phyloP scores from a whole-genome alignment of 2,329 filamentous ascomycete species.

The Tolypocladium nubicola region DNA sequence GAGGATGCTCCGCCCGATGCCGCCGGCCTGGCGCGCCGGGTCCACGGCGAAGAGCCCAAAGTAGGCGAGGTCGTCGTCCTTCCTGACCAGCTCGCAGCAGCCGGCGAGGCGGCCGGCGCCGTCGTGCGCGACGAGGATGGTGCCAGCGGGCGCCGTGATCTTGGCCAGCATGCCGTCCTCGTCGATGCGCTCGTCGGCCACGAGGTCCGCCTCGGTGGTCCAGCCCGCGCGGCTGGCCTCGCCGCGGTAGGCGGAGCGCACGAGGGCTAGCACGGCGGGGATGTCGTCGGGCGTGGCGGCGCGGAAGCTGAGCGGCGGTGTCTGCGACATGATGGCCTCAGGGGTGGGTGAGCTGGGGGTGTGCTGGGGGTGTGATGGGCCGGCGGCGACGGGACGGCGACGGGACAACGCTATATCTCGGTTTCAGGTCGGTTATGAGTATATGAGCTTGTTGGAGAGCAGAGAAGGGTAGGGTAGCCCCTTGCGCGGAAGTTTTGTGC shows the following conservation, averaged over 20 bases:
- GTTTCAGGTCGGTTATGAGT: not conserved
- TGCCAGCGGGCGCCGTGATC: conserved; percentile 24
- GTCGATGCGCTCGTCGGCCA: conserved; percentile 33
- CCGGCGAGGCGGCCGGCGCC: conserved; percentile 17
- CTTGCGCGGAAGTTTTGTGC: not conserved
- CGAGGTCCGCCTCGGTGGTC: conserved; percentile 35
- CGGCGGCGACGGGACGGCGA: not conserved
- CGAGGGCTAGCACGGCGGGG: conserved; percentile 22
- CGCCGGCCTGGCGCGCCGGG: conserved; percentile 28
- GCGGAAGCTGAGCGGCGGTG: conserved; percentile 21
- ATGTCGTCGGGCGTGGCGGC: conserved; percentile 22
- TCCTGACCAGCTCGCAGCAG: conserved; percentile 32
- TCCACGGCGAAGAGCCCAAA: conserved; percentile 40
- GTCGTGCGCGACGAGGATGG: conserved; percentile 26
- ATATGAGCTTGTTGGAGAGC: not conserved
- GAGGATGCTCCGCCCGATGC: conserved; percentile 31
- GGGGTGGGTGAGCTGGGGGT: not conserved
- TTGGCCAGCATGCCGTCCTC: conserved; percentile 23
- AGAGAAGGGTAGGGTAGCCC: not conserved
- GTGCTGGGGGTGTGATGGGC: too few relatives aligned
- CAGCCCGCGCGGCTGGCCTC: conserved; percentile 28
- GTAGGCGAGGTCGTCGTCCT: conserved; percentile 20
- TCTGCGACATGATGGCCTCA: not conserved
- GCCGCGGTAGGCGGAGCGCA: conserved; percentile 34
- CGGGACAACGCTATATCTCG: not conserved